Evolutionary conservation across 2,329 filamentous ascomycete genomes (phyloP).

Genomic region (Ophiocordyceps sinensis): DNA sequence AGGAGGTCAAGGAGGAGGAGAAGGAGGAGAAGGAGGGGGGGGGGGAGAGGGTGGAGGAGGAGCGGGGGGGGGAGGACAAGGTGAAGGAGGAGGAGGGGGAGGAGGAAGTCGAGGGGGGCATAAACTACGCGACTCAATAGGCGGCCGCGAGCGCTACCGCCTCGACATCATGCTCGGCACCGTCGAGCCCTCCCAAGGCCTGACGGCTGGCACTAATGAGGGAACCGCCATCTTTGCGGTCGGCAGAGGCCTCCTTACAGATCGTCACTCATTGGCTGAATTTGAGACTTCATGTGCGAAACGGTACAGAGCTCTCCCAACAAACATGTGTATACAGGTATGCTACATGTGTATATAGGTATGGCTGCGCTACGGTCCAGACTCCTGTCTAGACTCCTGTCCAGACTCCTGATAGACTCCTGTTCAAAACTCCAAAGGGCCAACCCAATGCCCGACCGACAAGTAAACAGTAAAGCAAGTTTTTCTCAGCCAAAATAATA

Average conservation of each 20-base stretch:
- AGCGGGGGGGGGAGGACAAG: too few relatives aligned
- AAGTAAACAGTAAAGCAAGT: background rate
- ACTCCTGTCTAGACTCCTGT: background rate
- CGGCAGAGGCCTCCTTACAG: constrained; percentile 63
- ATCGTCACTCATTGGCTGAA: too few relatives aligned
- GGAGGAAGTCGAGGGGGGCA: too few relatives aligned
- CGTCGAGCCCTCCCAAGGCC: constrained; percentile 27
- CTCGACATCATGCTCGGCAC: too few relatives aligned
- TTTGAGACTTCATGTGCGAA: too few relatives aligned
- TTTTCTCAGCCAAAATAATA: background rate
- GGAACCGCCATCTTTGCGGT: constrained; percentile 43
- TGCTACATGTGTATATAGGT: background rate
- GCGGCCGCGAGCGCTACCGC: too few relatives aligned
- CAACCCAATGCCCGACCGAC: background rate
- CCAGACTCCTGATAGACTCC: background rate
- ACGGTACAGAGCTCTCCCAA: too few relatives aligned
- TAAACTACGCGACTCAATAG: too few relatives aligned
- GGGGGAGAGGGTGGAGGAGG: too few relatives aligned
- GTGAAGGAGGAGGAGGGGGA: too few relatives aligned
- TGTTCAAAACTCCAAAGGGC: background rate
- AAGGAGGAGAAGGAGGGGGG: too few relatives aligned
- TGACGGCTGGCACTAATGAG: constrained; percentile 39
- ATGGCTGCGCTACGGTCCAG: background rate
- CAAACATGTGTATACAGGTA: background rate
- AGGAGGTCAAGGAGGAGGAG: too few relatives aligned